phyloP scores from a whole-genome alignment of 495 filamentous ascomycete species.

The Lophiostoma macrostomum region DNA sequence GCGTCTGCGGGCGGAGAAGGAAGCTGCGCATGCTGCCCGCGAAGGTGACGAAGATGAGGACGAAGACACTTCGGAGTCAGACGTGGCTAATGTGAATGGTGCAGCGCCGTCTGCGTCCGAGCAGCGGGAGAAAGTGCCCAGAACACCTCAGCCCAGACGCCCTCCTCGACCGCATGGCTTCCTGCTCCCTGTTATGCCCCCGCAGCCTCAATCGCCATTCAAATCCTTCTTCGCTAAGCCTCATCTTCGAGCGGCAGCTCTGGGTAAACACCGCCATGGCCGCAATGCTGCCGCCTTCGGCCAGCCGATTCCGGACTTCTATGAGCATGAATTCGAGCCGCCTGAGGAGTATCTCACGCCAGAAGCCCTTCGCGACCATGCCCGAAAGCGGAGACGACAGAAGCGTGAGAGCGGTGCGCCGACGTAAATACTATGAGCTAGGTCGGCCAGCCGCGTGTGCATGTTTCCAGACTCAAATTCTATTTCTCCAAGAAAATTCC shows the following conservation, averaged over 20 bases:
- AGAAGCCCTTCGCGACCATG: constrained; percentile 63
- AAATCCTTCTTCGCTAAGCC: constrained; percentile 79
- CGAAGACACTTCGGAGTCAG: constrained; percentile 22
- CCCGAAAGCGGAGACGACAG: constrained; percentile 53
- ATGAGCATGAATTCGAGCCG: constrained; percentile 67
- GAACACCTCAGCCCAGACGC: constrained; percentile 30
- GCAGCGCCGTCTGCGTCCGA: constrained; percentile 5
- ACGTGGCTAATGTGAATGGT: background rate
- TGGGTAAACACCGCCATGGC: constrained; percentile 58
- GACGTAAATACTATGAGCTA: too few relatives aligned
- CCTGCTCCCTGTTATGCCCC: constrained; percentile 20
- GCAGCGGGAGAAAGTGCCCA: constrained; percentile 32
- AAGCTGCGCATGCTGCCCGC: constrained; percentile 48
- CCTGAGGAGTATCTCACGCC: constrained; percentile 66
- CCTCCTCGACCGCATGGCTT: constrained; percentile 23
- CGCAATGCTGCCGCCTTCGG: constrained; percentile 69
- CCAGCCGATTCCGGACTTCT: constrained; percentile 69
- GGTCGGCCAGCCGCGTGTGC: too few relatives aligned
- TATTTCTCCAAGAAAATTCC: too few relatives aligned
- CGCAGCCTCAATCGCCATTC: constrained; percentile 61
- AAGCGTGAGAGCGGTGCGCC: constrained; percentile 32
- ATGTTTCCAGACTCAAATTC: too few relatives aligned
- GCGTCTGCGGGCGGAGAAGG: constrained; percentile 65
- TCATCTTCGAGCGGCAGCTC: constrained; percentile 70
- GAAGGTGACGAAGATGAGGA: constrained; percentile 40